Evolutionary conservation across 371 early-diverging fungal species (phyloP).

Genomic region (Apophysomyces trapeziformis): DNA sequence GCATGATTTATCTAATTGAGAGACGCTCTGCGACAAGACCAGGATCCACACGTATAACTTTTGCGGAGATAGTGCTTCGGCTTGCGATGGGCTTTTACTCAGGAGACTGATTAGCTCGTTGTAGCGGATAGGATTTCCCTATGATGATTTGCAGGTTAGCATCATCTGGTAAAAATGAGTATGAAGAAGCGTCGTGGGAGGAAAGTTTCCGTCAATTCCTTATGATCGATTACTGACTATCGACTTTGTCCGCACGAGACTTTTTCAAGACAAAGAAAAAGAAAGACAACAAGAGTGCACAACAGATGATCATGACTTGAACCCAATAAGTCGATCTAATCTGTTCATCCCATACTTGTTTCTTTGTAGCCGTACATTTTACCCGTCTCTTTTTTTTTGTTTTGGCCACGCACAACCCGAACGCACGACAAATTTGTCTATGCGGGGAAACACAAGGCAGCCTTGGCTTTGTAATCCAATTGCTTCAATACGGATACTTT

Average conservation of each 20-base stretch:
- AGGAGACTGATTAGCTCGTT: constrained; percentile 58
- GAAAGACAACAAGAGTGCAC: constrained; percentile 12
- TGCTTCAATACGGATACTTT: background rate
- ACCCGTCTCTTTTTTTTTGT: constrained; percentile 21
- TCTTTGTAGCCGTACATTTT: constrained; percentile 10
- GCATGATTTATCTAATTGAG: constrained; percentile 56
- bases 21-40: constrained; percentile 60
- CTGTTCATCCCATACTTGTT: constrained; percentile 7
- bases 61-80: constrained; percentile 53
- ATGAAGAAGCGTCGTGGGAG: constrained; percentile 18
- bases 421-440: constrained; percentile 20
- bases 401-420: constrained; percentile 42
- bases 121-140: constrained; percentile 56
- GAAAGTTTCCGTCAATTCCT: constrained; percentile 38
- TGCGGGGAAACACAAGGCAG: constrained; percentile 44
- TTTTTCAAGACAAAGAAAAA: constrained; percentile 11
- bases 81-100: constrained; percentile 40
- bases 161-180: background rate
- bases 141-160: constrained; percentile 9
- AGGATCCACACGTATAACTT: constrained; percentile 57
- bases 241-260: constrained; percentile 16
- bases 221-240: constrained; percentile 9
- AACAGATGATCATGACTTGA: constrained; percentile 7
- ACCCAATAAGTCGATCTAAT: constrained; percentile 16
- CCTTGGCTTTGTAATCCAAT: constrained; percentile 21